Percentiles rank a stretch among this genome's conserved stretches.
These are phyloP conservation scores for Phialocephala sp. DNA, from an alignment of 2,329 filamentous ascomycete species.

Conservation along the genomic window DNA sequence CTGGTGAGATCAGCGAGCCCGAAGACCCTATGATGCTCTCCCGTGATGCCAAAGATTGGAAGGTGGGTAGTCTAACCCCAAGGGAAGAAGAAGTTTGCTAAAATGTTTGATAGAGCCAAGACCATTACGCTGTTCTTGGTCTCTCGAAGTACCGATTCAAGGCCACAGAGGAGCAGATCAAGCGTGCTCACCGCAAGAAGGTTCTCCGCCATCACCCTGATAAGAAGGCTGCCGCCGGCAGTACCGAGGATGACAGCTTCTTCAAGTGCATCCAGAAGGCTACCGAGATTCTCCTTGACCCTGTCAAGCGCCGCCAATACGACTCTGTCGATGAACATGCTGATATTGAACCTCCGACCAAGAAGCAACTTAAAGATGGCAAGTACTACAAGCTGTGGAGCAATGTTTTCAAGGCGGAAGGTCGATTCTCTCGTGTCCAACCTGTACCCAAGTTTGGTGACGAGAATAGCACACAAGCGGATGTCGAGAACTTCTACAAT, in stretches of 20 bases:
- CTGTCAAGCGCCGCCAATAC: conserved; percentile 89
- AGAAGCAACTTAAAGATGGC: conserved; percentile 85
- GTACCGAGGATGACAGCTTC: conserved; percentile 92
- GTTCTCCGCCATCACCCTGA: conserved; percentile 98
- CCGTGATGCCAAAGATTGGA: conserved; percentile 98
- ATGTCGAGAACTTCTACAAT: conserved; percentile 97
- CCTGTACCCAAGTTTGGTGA: conserved; percentile 88
- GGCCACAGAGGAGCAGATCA: conserved; percentile 98
- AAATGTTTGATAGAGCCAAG: conserved; percentile 69
- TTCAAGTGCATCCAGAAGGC: conserved; percentile 99
- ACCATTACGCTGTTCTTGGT: conserved; percentile 96
- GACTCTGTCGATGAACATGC: conserved; percentile 96
- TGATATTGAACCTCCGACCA: conserved; percentile 88
- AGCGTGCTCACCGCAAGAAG: conserved; percentile 99
- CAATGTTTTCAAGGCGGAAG: conserved; percentile 88
- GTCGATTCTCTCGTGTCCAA: conserved; percentile 87
- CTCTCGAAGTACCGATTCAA: conserved; percentile 89
- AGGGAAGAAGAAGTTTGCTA: conserved; percentile 21
- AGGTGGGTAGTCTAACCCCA: conserved; percentile 61
- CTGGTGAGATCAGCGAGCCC: conserved; percentile 88
- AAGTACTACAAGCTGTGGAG: conserved; percentile 97
- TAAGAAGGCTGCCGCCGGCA: conserved; percentile 93
- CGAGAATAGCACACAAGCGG: conserved; percentile 82
- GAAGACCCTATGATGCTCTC: conserved; percentile 93
- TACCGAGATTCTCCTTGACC: conserved; percentile 90